Conservation (phyloP, 805 yeast genomes). For the Schizosaccharomyces osmophilus region DNA sequence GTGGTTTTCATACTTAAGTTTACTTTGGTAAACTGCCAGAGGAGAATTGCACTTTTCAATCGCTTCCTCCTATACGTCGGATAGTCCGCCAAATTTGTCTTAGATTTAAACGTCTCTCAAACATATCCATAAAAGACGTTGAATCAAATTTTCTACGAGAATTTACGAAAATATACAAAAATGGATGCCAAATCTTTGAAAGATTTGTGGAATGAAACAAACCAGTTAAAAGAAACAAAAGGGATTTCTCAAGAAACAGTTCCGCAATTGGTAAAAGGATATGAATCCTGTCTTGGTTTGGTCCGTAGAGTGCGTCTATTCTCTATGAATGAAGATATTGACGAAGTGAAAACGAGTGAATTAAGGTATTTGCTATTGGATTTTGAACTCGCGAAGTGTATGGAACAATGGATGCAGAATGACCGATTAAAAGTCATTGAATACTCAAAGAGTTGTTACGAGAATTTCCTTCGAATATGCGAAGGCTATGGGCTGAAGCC, state of each 20-base stretch:
- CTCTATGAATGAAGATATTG: conserved; percentile 44
- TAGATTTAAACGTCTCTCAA: too few relatives aligned
- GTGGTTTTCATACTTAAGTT: too few relatives aligned
- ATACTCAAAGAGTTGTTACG: not conserved
- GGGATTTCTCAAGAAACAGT: not conserved
- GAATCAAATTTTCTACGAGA: not conserved
- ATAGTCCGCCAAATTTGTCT: too few relatives aligned
- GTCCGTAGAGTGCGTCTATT: conserved; percentile 28
- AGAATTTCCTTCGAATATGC: not conserved
- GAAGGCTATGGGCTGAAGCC: not conserved
- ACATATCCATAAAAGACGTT: not conserved
- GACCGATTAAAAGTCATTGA: conserved; percentile 19
- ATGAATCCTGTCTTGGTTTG: not conserved
- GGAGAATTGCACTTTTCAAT: too few relatives aligned
- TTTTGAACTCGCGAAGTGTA: conserved; percentile 15
- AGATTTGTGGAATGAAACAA: not conserved
- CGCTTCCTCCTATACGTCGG: too few relatives aligned
- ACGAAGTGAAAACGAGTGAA: conserved; percentile 41
- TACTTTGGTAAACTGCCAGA: too few relatives aligned
- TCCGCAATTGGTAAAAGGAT: not conserved
- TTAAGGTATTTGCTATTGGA: conserved; percentile 14
- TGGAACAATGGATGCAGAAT: conserved; percentile 31
- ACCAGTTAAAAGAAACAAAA: not conserved
- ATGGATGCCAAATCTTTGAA: not conserved
- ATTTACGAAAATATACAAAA: not conserved